Evolutionary conservation across 768 basidiomycete genomes (phyloP).

Genomic region (Boletus vinaceobasis): DNA sequence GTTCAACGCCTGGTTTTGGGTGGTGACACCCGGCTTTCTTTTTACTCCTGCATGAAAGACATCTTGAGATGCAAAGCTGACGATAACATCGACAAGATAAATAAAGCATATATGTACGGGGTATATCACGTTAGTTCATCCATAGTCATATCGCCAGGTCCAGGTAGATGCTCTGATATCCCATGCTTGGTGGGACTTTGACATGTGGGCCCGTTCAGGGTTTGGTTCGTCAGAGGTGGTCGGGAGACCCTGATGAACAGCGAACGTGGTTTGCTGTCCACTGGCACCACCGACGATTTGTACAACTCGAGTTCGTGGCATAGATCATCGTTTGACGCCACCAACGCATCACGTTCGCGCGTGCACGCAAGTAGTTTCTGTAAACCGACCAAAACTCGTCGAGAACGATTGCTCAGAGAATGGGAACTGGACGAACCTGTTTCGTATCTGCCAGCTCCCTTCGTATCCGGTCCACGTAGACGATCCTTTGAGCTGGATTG

Average conservation of each 20-base stretch:
- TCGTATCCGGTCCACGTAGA: slow-evolving; percentile 82
- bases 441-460: slow-evolving; percentile 77
- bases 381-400: background rate
- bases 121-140: slow-evolving; percentile 40
- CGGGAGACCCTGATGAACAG: slow-evolving; percentile 45
- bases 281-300: slow-evolving; percentile 51
- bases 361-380: slow-evolving; percentile 49
- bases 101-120: slow-evolving; percentile 9
- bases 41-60: background rate
- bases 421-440: slow-evolving; percentile 50
- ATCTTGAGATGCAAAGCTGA: background rate
- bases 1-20: too few relatives aligned
- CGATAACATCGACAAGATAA: slow-evolving; percentile 8
- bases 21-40: background rate
- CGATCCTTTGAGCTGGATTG: slow-evolving; percentile 82
- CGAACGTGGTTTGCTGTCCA: slow-evolving; percentile 52
- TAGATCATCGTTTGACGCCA: slow-evolving; percentile 43
- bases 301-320: slow-evolving; percentile 56
- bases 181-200: slow-evolving; percentile 14
- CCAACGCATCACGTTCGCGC: slow-evolving; percentile 48
- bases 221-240: slow-evolving; percentile 44
- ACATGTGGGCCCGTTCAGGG: slow-evolving; percentile 30
- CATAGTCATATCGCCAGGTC: slow-evolving; percentile 49
- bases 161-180: slow-evolving; percentile 34
- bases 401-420: background rate